Percentiles rank a stretch among this genome's conserved stretches.
These are phyloP conservation scores for Pseudocercospora pini-densiflorae DNA, from an alignment of 2,329 filamentous ascomycete species.

Conservation along the genomic window DNA sequence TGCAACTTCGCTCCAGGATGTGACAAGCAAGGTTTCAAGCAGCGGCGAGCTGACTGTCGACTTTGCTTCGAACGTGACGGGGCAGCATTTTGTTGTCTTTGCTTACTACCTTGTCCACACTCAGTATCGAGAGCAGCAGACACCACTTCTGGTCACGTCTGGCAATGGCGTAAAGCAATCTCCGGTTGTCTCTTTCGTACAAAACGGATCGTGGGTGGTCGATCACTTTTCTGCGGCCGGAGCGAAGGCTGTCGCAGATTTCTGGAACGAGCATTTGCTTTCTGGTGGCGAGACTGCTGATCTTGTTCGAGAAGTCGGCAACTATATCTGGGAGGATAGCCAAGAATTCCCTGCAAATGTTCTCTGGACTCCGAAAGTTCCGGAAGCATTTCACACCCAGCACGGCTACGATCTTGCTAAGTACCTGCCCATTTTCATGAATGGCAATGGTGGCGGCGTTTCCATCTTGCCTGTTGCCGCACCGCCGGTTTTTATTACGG, in stretches of 20 bases:
- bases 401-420: conserved; percentile 37
- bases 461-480: background rate
- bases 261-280: conserved; percentile 40
- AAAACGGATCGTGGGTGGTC: conserved; percentile 42
- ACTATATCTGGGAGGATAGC: conserved; percentile 43
- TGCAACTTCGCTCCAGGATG: conserved; percentile 32
- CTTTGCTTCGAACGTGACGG: conserved; percentile 29
- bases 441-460: conserved; percentile 24
- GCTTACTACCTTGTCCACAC: conserved; percentile 39
- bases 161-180: conserved; percentile 26
- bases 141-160: conserved; percentile 30
- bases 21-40: conserved; percentile 32
- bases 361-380: conserved; percentile 34
- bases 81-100: conserved; percentile 33
- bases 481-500: conserved; percentile 16
- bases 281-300: conserved; percentile 29
- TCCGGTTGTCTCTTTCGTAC: conserved; percentile 28
- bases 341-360: conserved; percentile 36
- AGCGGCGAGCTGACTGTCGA: conserved; percentile 30
- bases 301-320: conserved; percentile 33
- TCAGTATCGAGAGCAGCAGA: conserved; percentile 37
- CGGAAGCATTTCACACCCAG: conserved; percentile 27
- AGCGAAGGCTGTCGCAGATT: conserved; percentile 33
- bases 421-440: conserved; percentile 39
- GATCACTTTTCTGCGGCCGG: conserved; percentile 41